Percentiles rank a stretch among this genome's conserved stretches.
These are phyloP conservation scores for Arabidopsis thaliana DNA, from an alignment of 345 rosid species.

Conservation along the genomic window TAIR10.1 NC_003074.8:3068001-3068500, in stretches of 20 bases:
- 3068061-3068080: slow-evolving; percentile 14
- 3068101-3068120: slow-evolving; percentile 39
- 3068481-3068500: not conserved
- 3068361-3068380: not conserved
- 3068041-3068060: slow-evolving; percentile 22
- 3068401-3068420: slow-evolving; percentile 16
- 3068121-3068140: slow-evolving; percentile 9
- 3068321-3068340: slow-evolving; percentile 38
- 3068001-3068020: slow-evolving; percentile 15
- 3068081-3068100: slow-evolving; percentile 33
- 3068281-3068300: slow-evolving; percentile 29
- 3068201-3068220: slow-evolving; percentile 33
- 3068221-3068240: slow-evolving; percentile 22
- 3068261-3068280: slow-evolving; percentile 45
- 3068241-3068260: slow-evolving; percentile 44
- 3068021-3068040: not conserved
- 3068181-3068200: slow-evolving; percentile 35
- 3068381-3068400: slow-evolving; percentile 6
- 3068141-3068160: slow-evolving; percentile 33
- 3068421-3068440: not conserved
- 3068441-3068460: not conserved
- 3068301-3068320: slow-evolving; percentile 41
- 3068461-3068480: not conserved
- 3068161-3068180: not conserved
- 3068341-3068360: not conserved